Base-by-base conservation (phyloP, 495 filamentous ascomycete genomes). In the Trichoderma erinaceum region DNA sequence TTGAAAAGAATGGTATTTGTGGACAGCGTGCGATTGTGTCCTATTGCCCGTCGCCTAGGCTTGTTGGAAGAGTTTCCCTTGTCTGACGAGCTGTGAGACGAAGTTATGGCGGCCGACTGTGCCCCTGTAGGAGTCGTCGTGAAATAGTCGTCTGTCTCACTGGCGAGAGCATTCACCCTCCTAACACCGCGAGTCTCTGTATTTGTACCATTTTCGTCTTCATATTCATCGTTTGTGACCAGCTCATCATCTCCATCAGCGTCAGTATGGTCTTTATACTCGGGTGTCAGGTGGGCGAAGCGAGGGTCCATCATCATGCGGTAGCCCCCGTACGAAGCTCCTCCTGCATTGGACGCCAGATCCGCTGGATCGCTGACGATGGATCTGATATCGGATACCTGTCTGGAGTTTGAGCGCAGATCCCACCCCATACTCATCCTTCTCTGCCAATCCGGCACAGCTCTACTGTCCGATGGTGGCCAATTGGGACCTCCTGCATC, bases 231-330 rank as follows among this genome's bases (percentile, higher is more conserved):
- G 50, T 90, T 89, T 0, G 90, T 93, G n/a, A 92, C 84, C n/a
- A 92, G 82, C 75, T 96, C 92, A 70, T 96, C 92, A 71, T 97
- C 92, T 4, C 90, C 92, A 76, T 97, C 92, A 43, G 85, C 92
- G 71, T 92, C 92, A 3, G 88, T 91, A 70, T 90, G 73, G 41
- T 82, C 81, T 69, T 80, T 81, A 2, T 72, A 69, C 65, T 73
- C 71, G 23, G 67, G 56, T 1, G 75, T 78, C 69, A 78, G 70
- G 48, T 74, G 73, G 67, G 79, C 72, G 18, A 46, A 32, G 8
- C 65, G 18, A 32, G 41, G 35, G 7, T 46, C 41, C 64, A 27
- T 27, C 21, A 66, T 29, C 27, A 46, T 46, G 56, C 16, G 56
- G 56, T 16, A 32, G 12, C 12, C 25, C 23, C 25, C 4, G 16